Conservation (phyloP, 164 flowering plant species). For the Hamamelis virginiana region DNA sequence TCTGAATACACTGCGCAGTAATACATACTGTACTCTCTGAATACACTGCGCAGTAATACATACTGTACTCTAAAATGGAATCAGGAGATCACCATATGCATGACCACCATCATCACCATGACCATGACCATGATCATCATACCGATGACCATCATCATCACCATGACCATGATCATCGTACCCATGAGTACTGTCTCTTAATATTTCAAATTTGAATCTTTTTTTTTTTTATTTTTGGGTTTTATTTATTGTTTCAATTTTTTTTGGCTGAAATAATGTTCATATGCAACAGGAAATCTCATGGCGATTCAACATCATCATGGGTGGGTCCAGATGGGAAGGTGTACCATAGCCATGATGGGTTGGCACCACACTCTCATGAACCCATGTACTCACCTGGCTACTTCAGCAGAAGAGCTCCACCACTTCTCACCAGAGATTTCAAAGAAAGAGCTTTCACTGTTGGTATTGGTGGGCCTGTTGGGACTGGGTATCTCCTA, state of each 20-base stretch:
- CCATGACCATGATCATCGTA: conserved; percentile 21
- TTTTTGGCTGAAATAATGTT: conserved; percentile 1
- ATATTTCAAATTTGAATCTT: not conserved
- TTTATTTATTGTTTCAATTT: not conserved
- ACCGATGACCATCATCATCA: conserved; percentile 27
- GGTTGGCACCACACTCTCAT: conserved; percentile 93
- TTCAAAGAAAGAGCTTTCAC: conserved; percentile 91
- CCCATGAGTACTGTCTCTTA: conserved; percentile 11
- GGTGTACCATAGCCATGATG: conserved; percentile 92
- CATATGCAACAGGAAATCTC: conserved; percentile 8
- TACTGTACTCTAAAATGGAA: conserved; percentile 27
- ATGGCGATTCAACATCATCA: conserved; percentile 29
- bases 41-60: not conserved
- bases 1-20: no score
- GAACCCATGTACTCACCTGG: conserved; percentile 98
- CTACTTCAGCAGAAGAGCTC: conserved; percentile 79
- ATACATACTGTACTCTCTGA: not conserved
- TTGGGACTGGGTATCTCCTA: conserved; percentile 82
- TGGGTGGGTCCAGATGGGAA: conserved; percentile 87
- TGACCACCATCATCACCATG: conserved; percentile 24
- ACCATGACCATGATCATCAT: conserved; percentile 20
- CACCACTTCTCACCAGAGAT: conserved; percentile 60
- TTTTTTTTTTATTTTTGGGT: not conserved
- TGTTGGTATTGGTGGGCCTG: conserved; percentile 96
- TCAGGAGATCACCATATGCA: conserved; percentile 27